These are phyloP conservation scores for Collybiopsis confluens DNA, from an alignment of 768 basidiomycete genomes.

Conservation along the genomic window DNA sequence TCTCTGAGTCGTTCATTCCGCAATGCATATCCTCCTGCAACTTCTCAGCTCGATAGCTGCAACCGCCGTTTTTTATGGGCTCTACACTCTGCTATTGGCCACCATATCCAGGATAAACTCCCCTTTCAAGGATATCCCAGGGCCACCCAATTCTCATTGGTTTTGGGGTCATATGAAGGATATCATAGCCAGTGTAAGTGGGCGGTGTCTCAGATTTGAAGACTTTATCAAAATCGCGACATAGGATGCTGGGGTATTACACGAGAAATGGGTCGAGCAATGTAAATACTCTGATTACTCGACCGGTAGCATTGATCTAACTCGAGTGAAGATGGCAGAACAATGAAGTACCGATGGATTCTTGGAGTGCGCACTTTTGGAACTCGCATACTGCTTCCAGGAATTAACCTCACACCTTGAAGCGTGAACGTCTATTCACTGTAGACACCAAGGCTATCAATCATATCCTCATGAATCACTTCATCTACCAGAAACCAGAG, in stretches of 20 bases:
- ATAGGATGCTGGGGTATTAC: slow-evolving; percentile 17
- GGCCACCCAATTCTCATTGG: slow-evolving; percentile 27
- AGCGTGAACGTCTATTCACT: slow-evolving; percentile 44
- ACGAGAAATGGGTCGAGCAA: slow-evolving; percentile 30
- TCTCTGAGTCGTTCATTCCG: no score
- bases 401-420: background rate
- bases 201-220: background rate
- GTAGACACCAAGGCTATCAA: slow-evolving; percentile 59
- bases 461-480: slow-evolving; percentile 56
- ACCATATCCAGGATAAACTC: slow-evolving; percentile 17
- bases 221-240: background rate
- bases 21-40: slow-evolving; percentile 6
- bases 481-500: slow-evolving; percentile 54
- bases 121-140: slow-evolving; percentile 29
- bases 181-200: slow-evolving; percentile 20
- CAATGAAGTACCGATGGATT: slow-evolving; percentile 25
- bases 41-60: slow-evolving; percentile 8
- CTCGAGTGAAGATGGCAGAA: slow-evolving; percentile 22
- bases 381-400: no score
- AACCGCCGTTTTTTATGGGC: slow-evolving; percentile 6
- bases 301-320: no score
- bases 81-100: slow-evolving; percentile 14
- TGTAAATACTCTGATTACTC: slow-evolving; percentile 7
- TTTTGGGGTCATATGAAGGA: slow-evolving; percentile 32
- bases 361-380: slow-evolving; percentile 24